A percentile compares a stretch with the other conserved stretches of the same genome.
These are phyloP conservation scores for Termitomyces sp. DNA, from an alignment of 768 basidiomycete species.

Conservation along the genomic window DNA sequence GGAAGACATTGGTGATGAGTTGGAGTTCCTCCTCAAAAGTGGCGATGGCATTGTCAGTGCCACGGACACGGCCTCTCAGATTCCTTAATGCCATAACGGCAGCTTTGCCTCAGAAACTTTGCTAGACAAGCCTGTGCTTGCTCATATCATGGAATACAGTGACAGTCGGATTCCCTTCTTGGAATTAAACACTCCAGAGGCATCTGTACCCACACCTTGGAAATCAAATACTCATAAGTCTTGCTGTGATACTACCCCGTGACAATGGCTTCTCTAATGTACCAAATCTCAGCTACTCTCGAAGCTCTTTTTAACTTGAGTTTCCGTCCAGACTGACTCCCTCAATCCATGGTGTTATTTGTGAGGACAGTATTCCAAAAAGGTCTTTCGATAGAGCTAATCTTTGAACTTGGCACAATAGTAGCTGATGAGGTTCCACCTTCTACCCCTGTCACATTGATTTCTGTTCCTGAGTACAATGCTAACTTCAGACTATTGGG, in stretches of 20 bases:
- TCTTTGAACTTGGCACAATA: constrained; percentile 74
- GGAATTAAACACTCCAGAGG: constrained; percentile 64
- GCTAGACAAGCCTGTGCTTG: constrained; percentile 72
- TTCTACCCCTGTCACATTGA: constrained; percentile 81
- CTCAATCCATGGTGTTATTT: constrained; percentile 79
- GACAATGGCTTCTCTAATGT: constrained; percentile 10
- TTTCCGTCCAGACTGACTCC: constrained; percentile 87
- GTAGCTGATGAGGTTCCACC: constrained; percentile 79
- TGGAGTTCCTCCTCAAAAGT: constrained; percentile 91
- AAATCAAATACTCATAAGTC: constrained; percentile 72
- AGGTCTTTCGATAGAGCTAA: constrained; percentile 73
- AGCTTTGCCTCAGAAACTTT: constrained; percentile 64
- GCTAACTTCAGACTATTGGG: constrained; percentile 86
- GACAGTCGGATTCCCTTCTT: constrained; percentile 75
- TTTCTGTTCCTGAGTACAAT: constrained; percentile 95
- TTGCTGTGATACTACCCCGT: neutral
- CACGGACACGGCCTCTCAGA: constrained; percentile 32
- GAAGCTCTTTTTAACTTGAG: constrained; percentile 75
- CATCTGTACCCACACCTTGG: constrained; percentile 73
- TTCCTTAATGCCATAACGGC: constrained; percentile 64
- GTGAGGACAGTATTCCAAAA: constrained; percentile 75
- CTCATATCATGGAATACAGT: constrained; percentile 58
- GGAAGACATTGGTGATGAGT: constrained; percentile 79
- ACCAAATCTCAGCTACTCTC: constrained; percentile 51
- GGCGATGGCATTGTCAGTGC: constrained; percentile 58